Base-by-base conservation (phyloP, 2,329 filamentous ascomycete species). In the Penicillium sp. region DNA sequence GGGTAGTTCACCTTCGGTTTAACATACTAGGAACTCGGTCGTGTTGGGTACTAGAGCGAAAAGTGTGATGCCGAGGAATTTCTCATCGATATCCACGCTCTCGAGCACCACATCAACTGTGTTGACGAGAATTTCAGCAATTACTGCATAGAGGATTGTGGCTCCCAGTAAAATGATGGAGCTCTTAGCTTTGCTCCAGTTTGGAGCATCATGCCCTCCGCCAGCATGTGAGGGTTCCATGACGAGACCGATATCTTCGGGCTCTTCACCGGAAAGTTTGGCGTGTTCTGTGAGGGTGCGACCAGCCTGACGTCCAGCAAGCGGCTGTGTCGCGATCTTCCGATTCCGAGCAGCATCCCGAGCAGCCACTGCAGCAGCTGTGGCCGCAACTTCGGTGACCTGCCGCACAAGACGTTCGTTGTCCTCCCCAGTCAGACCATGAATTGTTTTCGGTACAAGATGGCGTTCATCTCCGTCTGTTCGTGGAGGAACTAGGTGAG, bases 41-140 rank as follows among this genome's bases (percentile, higher is more conserved):
- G 93, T 97, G 70, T 98, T 98, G 9, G 93, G 93, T 6, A 98
- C 94, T 48, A 98, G 75, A 4, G 94, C 91, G 65, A 98, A 98
- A 32, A 98, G 74, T 1, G 93, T 97, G 51, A 98, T 94, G 32
- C 93, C 93, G 41, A 98, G 71, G 68, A 98, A 97, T 65, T 98
- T 98, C 61, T 97, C 89, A 60, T 97, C 90, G 54, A 98, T 88
- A 36, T 89, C 82, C 38, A 94, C 85, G 48, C 86, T 90, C 49
- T 91, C 81, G 36, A 98, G 71, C 5, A 98, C 91, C n/a, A 93
- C 87, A 60, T 98, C 94, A 1, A 98, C 94, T 0, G 91, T 97
- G 64, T 94, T 87, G 28, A 98, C 94, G 4, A 98, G 72, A 38
- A 98, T 96, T 66, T 98, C 93, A 6, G 93, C 93, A 62, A 98